A percentile compares a stretch with the other conserved stretches of the same genome.
These are phyloP conservation scores for Aspergillus taichungensis DNA, from an alignment of 495 filamentous ascomycete genomes.

Conservation along the genomic window DNA sequence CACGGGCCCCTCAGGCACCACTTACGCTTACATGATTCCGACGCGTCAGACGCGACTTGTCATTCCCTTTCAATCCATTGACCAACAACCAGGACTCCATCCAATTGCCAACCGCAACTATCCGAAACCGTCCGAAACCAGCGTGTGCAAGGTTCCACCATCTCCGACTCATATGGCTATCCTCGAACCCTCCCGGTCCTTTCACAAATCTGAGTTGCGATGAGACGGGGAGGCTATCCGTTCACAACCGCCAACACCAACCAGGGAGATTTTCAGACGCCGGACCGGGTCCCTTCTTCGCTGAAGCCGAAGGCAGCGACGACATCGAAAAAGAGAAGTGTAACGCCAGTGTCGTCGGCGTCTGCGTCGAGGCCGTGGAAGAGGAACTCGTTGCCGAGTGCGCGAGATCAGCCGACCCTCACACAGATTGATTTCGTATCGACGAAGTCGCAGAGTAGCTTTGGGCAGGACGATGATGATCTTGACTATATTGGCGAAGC, in stretches of 20 bases:
- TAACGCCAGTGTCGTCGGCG: slow-evolving; percentile 16
- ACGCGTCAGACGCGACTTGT: too few relatives aligned
- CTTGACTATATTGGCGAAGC: slow-evolving; percentile 23
- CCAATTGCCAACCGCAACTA: too few relatives aligned
- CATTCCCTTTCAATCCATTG: too few relatives aligned
- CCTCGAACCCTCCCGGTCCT: neutral
- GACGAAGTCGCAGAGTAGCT: slow-evolving; percentile 7
- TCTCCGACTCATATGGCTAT: slow-evolving; percentile 10
- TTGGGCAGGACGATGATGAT: slow-evolving; percentile 19
- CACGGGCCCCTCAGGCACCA: too few relatives aligned
- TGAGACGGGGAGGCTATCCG: slow-evolving; percentile 20
- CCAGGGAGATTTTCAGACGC: slow-evolving; percentile 17
- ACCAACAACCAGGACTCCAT: too few relatives aligned
- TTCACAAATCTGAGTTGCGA: slow-evolving; percentile 17
- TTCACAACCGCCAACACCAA: slow-evolving; percentile 12
- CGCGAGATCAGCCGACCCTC: slow-evolving; percentile 28
- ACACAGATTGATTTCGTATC: slow-evolving; percentile 39
- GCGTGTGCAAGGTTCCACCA: neutral
- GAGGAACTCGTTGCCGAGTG: slow-evolving; percentile 11
- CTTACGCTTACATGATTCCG: too few relatives aligned
- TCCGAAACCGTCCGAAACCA: too few relatives aligned
- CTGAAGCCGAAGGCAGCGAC: slow-evolving; percentile 13
- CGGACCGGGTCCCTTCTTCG: slow-evolving; percentile 15
- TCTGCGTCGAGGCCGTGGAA: slow-evolving; percentile 16
- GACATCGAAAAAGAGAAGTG: slow-evolving; percentile 9